A percentile compares a stretch with the other conserved stretches of the same genome.
Conservation (phyloP, 441 rosid genomes). For the Syzygium malaccense region DNA sequence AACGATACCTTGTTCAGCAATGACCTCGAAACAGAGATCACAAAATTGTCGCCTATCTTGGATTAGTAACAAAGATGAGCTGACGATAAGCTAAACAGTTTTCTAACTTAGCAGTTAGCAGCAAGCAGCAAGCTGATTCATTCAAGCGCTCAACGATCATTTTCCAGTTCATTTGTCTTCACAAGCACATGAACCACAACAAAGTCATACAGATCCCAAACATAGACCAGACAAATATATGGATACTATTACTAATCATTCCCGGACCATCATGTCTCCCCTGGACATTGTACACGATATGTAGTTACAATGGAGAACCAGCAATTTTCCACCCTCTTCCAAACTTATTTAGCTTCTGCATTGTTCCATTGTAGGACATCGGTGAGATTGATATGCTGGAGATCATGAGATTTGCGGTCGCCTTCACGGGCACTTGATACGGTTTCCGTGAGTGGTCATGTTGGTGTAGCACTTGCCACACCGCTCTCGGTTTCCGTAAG, state of each 20-base stretch:
- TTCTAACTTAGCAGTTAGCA: not conserved
- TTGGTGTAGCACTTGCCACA: not conserved
- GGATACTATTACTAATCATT: not conserved
- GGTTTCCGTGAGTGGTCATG: not conserved
- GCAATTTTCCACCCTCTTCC: not conserved
- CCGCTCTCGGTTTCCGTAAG: not conserved
- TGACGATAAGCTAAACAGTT: not conserved
- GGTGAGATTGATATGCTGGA: not conserved
- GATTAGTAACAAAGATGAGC: not conserved
- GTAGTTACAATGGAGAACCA: not conserved
- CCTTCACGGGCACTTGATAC: not conserved
- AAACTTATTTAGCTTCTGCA: not conserved
- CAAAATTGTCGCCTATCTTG: not conserved
- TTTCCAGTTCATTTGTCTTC: not conserved
- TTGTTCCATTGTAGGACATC: not conserved
- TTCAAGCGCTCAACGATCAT: not conserved
- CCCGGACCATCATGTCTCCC: not conserved
- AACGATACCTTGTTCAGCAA: not conserved
- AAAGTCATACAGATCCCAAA: not conserved
- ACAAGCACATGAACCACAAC: not conserved
- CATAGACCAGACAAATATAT: not conserved
- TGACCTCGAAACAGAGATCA: not conserved
- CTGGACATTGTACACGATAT: not conserved
- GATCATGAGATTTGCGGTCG: not conserved
- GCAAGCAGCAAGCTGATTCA: not conserved